Percentiles rank a stretch among this genome's conserved stretches.
Conservation (phyloP, 495 filamentous ascomycete species). For the Podospora tetraspora region DNA sequence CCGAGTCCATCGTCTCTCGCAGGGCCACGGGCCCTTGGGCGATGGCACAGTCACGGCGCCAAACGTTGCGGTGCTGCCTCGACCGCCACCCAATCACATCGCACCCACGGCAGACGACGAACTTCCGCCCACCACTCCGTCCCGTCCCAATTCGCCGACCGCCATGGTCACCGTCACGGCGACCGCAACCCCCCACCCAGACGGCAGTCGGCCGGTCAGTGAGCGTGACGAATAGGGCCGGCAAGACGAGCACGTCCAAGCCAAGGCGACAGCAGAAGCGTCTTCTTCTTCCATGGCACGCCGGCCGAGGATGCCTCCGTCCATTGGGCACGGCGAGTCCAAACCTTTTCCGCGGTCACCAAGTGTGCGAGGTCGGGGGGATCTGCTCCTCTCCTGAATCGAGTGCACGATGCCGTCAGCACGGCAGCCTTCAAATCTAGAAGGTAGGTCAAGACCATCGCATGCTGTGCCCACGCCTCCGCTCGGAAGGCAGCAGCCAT, state of each 20-base stretch:
- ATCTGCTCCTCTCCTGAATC: neutral
- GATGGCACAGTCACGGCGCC: neutral
- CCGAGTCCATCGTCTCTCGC: neutral
- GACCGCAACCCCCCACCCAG: slow-evolving; percentile 18
- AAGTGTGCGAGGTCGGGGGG: neutral
- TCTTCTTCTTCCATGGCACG: neutral
- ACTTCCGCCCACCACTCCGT: neutral
- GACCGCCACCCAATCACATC: slow-evolving; percentile 1
- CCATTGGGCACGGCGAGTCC: neutral
- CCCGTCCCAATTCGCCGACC: slow-evolving; percentile 9
- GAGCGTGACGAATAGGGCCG: neutral
- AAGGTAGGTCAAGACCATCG: neutral
- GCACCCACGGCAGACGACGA: neutral
- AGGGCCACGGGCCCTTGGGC: neutral
- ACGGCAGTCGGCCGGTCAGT: slow-evolving; percentile 17
- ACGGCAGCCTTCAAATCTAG: neutral
- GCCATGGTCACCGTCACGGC: slow-evolving; percentile 18
- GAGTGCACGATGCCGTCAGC: neutral
- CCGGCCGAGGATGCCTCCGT: neutral
- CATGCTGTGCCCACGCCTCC: neutral
- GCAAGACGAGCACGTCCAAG: neutral
- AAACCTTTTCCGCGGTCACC: neutral
- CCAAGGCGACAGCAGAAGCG: neutral
- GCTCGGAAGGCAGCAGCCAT: neutral
- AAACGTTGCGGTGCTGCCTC: neutral